A percentile compares a stretch with the other conserved stretches of the same genome.
Conservation (phyloP, 495 filamentous ascomycete species). For the Aspergillus sclerotioniger region DNA sequence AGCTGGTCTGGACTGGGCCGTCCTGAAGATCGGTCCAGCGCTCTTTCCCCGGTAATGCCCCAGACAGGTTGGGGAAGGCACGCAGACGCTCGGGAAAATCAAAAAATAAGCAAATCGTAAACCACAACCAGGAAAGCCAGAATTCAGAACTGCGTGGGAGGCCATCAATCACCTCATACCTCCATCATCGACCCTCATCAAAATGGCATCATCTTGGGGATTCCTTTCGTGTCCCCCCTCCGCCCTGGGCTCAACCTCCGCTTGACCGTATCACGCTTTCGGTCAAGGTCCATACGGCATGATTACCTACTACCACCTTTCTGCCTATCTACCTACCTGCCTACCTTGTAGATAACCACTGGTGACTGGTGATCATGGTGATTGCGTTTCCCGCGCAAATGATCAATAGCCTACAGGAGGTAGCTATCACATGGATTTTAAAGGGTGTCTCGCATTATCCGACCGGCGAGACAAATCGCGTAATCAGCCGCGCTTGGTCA, state of each 20-base stretch:
- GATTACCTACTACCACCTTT: not conserved
- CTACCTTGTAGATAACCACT: not conserved
- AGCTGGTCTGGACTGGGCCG: slow-evolving; percentile 24
- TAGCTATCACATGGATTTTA: slow-evolving; percentile 7
- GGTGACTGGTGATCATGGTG: not conserved
- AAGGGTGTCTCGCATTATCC: not conserved
- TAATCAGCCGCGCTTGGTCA: slow-evolving; percentile 5
- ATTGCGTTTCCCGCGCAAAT: not conserved
- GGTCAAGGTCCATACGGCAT: slow-evolving; percentile 14
- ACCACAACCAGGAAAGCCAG: not conserved
- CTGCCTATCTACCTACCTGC: slow-evolving; percentile 2
- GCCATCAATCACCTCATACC: slow-evolving; percentile 14
- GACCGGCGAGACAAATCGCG: slow-evolving; percentile 9
- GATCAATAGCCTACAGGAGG: not conserved
- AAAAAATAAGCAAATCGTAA: slow-evolving; percentile 1
- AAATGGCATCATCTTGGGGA: slow-evolving; percentile 15
- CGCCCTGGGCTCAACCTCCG: not conserved
- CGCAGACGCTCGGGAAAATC: slow-evolving; percentile 9
- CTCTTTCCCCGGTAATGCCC: slow-evolving; percentile 19
- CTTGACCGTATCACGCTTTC: slow-evolving; percentile 14
- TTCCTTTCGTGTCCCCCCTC: not conserved
- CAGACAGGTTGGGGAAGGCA: slow-evolving; percentile 20
- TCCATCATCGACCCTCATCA: slow-evolving; percentile 11
- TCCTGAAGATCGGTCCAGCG: slow-evolving; percentile 14
- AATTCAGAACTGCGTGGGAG: slow-evolving; percentile 3